phyloP scores from a whole-genome alignment of 176 grass and related monocot species.

The Triticum dicoccoides region DNA sequence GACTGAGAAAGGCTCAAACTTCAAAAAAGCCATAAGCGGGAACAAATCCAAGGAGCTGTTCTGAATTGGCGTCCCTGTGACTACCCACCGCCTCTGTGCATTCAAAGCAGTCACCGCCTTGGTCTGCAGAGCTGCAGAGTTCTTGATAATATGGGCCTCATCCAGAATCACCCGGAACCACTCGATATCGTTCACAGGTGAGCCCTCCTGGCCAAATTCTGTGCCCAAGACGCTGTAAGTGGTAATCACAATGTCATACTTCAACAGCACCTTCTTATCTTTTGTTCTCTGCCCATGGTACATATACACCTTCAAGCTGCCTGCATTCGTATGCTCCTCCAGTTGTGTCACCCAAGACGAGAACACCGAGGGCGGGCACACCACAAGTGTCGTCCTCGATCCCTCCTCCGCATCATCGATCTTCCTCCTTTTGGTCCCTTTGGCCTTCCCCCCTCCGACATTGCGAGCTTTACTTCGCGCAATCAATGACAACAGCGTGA shows the following conservation, averaged over 20 bases:
- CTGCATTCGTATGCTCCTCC: conserved; percentile 68
- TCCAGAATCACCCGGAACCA: conserved; percentile 89
- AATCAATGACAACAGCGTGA: conserved; percentile 76
- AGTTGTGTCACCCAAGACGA: conserved; percentile 92
- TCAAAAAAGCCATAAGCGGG: conserved; percentile 80
- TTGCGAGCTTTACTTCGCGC: conserved; percentile 42
- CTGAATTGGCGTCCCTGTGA: conserved; percentile 94
- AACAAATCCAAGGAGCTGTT: conserved; percentile 88
- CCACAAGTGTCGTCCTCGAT: conserved; percentile 55
- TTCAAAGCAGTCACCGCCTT: conserved; percentile 85
- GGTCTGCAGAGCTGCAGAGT: conserved; percentile 70
- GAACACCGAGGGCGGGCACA: conserved; percentile 83
- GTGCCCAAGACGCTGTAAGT: conserved; percentile 65
- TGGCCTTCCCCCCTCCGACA: conserved; percentile 22
- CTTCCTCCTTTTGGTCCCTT: conserved; percentile 39
- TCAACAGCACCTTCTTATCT: conserved; percentile 56
- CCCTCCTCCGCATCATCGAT: conserved; percentile 26
- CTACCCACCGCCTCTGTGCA: conserved; percentile 76
- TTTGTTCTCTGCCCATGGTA: conserved; percentile 83
- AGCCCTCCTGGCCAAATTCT: conserved; percentile 56
- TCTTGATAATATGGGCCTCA: conserved; percentile 96
- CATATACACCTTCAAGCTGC: conserved; percentile 78
- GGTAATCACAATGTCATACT: conserved; percentile 81
- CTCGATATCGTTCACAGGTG: conserved; percentile 69
- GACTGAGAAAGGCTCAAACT: conserved; percentile 78